Base-by-base conservation (phyloP, 2,329 filamentous ascomycete genomes). In the Fulvia fulva region DNA sequence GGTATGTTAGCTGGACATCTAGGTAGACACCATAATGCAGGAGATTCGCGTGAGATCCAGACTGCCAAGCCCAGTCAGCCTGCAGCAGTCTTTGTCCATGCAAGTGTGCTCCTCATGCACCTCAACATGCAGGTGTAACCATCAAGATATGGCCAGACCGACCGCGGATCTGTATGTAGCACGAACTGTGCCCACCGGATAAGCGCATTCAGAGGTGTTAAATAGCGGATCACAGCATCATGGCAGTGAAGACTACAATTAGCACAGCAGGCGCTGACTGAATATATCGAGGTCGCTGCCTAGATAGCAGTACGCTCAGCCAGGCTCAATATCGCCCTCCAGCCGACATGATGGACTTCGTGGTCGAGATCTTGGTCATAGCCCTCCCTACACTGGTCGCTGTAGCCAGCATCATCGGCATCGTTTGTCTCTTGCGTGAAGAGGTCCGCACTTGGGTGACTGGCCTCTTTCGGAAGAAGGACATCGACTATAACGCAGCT, bases 401-500 rank as follows among this genome's bases (percentile, higher is more conserved):
- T n/a, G 34, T 41, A 16, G 11, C 6, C 14, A 41, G 7, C 3
- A n/a, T 50, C 7, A 19, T 50, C 23, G n/a, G 22, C 9, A 30
- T 50, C 11, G 6, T 50, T 50, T 50, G 16, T 25, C 11, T 23
- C n/a, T 11, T 9, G 14, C 46, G n/a, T 8, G 21, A 26, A 50
- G 1, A 30, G 2, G 9, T 19, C 9, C 46, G n/a, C 26, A 26
- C n/a, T 11, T 45, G 46, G 25, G 30, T 32, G 11, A n/a, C 23
- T 2, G 23, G 6, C 19, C 34, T 25, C 23, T 26, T 26, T 12
- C 1, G 5, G 7, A 14, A 12, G 16, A 26, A 50, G 19, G 7
- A 9, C 7, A 16, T 21, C 26, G 43, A 53, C 14, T 57, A 23
- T 47, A 53, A 57, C 43, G 55, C 55, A n/a, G 16, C 50, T 30